These are phyloP conservation scores for Cutaneotrichosporon sp. DNA, from an alignment of 1,284 basidiomycete genomes.

Conservation along the genomic window DNA sequence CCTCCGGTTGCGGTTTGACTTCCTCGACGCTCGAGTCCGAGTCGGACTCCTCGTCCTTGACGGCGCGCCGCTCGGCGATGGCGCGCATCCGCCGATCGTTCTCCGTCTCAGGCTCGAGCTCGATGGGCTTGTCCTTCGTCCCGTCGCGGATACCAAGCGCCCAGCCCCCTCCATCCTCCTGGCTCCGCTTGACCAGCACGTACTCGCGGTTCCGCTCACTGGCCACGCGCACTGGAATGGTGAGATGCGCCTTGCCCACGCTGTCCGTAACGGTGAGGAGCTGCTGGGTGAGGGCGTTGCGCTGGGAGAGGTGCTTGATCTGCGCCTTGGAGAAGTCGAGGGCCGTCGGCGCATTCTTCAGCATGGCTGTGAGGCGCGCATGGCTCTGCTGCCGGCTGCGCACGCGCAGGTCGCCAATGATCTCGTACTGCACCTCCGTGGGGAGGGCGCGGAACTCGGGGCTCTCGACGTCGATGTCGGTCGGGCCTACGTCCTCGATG, in stretches of 20 bases:
- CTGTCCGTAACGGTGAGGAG: constrained; percentile 93
- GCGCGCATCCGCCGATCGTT: constrained; percentile 17
- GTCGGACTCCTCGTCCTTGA: constrained; percentile 28
- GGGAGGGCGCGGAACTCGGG: constrained; percentile 85
- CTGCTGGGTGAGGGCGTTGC: constrained; percentile 92
- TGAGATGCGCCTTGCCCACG: constrained; percentile 80
- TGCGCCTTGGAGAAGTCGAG: constrained; percentile 96
- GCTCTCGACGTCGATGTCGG: constrained; percentile 85
- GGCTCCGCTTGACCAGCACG: constrained; percentile 81
- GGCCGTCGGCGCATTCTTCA: constrained; percentile 74
- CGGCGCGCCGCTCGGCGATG: constrained; percentile 13
- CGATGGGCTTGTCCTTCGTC: constrained; percentile 78
- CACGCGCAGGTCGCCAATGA: constrained; percentile 90
- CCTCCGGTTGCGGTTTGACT: constrained; percentile 12
- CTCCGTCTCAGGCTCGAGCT: constrained; percentile 58
- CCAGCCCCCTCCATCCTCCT: constrained; percentile 84
- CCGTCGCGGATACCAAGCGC: constrained; percentile 83
- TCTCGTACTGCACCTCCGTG: constrained; percentile 96
- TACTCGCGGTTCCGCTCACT: constrained; percentile 94
- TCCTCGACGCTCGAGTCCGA: constrained; percentile 32
- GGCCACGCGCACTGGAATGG: constrained; percentile 89
- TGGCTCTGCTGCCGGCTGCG: constrained; percentile 94
- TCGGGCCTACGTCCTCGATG: constrained; percentile 89
- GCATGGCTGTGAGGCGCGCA: constrained; percentile 87
- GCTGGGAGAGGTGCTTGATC: constrained; percentile 82